Base-by-base conservation (phyloP, 2,329 filamentous ascomycete genomes). In the Coleophoma crateriformis region DNA sequence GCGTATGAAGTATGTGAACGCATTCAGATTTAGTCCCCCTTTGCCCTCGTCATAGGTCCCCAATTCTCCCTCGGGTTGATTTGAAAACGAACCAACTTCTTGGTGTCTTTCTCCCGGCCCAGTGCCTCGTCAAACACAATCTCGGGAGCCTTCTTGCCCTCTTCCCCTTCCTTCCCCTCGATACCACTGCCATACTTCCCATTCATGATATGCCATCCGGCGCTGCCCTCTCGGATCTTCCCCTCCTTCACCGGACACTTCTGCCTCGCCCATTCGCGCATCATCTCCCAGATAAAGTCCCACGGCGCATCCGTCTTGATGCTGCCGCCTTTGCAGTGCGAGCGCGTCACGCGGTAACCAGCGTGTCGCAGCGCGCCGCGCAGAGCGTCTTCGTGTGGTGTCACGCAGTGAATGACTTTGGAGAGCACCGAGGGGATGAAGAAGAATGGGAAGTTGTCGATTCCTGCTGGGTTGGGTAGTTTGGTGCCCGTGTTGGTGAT, bases 261-360 rank as follows among this genome's bases (percentile, higher is more conserved):
- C 64, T 95, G 90, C 20, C 85, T 80, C 13, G 88, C 81, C 90
- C 90, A 99, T 68, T 96, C 90, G 22, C 88, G 79, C 82, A 97
- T 94, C 27, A 97, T 74, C 64, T 95, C 87, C 91, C 94, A 97
- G 44, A 99, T 79, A 0, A 89, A 84, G 4, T 75, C 75, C 90
- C 90, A 99, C 0, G 91, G 88, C 13, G 94, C 94, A 68, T 97
- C 84, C 0, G 94, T 97, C 72, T 95, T 95, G 68, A 97, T 84
- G 61, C 88, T 94, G 22, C 91, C 92, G 0, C 89, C 79, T 58
- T 90, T 90, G 60, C 90, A 90, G 67, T 99, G 94, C 59, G 88
- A 95, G 61, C 92, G 82, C 1, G 88, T 88, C 3, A 87, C 87
- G 42, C 79, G 78, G 64, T 95, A 97, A 7, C 92, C 94, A 1